phyloP scores from a whole-genome alignment of 495 filamentous ascomycete species.

The Hypoxylon rickii region DNA sequence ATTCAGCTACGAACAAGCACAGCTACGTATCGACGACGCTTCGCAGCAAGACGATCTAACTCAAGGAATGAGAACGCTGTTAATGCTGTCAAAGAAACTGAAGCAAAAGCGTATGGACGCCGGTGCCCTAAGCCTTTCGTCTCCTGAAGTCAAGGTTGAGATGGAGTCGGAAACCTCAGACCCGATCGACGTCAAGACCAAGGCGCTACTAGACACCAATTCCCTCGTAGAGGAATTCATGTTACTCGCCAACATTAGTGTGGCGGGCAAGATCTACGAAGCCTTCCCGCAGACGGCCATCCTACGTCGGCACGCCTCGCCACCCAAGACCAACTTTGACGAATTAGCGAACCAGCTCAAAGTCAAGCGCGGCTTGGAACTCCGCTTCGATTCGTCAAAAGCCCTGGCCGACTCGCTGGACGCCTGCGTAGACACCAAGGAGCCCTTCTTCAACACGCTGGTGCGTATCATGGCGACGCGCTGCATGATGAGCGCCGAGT shows the following conservation, averaged over 20 bases:
- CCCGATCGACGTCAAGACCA: conserved; percentile 94
- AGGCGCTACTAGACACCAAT: conserved; percentile 91
- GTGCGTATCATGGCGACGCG: conserved; percentile 95
- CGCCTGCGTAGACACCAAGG: conserved; percentile 73
- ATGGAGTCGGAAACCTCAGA: conserved; percentile 94
- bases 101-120: conserved; percentile 94
- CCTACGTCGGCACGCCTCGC: conserved; percentile 86
- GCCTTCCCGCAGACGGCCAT: conserved; percentile 95
- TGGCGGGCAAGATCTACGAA: conserved; percentile 83
- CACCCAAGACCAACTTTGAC: conserved; percentile 94
- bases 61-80: conserved; percentile 82
- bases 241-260: conserved; percentile 95
- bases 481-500: conserved; percentile 99
- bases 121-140: conserved; percentile 91
- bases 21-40: conserved; percentile 86
- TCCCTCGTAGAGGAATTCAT: conserved; percentile 99
- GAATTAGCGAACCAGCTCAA: conserved; percentile 86
- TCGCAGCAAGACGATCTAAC: conserved; percentile 88
- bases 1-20: conserved; percentile 96
- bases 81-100: conserved; percentile 92
- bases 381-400: conserved; percentile 82
- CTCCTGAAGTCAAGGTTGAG: conserved; percentile 92
- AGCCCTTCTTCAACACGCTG: conserved; percentile 98
- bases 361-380: conserved; percentile 76
- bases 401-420: conserved; percentile 91